Evolutionary conservation across 164 flowering plant genomes (phyloP), one percentile per base, ranked within the genome.

Genomic region (Cinnamomum chago): DNA sequence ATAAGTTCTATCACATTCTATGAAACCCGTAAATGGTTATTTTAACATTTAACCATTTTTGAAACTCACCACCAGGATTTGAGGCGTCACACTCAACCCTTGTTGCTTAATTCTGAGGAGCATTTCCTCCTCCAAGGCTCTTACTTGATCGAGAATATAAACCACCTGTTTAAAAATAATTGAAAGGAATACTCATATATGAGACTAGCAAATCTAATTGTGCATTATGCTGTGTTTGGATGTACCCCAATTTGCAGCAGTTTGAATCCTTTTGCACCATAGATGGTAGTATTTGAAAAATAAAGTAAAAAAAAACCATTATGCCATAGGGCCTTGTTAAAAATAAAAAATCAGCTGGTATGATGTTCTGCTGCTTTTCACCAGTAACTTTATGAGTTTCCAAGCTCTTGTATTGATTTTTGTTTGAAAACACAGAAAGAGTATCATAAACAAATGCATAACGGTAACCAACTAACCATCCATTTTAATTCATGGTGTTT

Each of bases 61-160:
- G n/a, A 55, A 6, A 75, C 91, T 84, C 66, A 92, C 98, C 89
- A 94, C 97, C 73, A 92, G 84, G 78, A 93, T 93, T 76, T 88
- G 96, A 79, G 99, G 99, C 82, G 84, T 90, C 66, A 86, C 76
- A 51, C 55, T 71, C 20, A 94, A 84, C 25, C 98, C 98, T 82
- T 94, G 98, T 77, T 85, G 88, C 85, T 88, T 89, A 50, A 92
- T 91, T 76, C 97, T 84, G 28, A 74, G 82, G 5, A 94, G 88
- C 79, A 96, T 27, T 79, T 92, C 99, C 71, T 92, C 90, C 80
- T 96, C 99, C 50, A 96, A 55, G n/a, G 99, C 97, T 73, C 84
- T 84, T 6, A 96, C 97, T 96, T 96, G 98, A 85, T 96, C 98
- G 55, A 96, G 84, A 78, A 96, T 93, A 81, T 96, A 96, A 75